phyloP scores from a whole-genome alignment of 345 rosid genomes.

The Acer negundo region DNA sequence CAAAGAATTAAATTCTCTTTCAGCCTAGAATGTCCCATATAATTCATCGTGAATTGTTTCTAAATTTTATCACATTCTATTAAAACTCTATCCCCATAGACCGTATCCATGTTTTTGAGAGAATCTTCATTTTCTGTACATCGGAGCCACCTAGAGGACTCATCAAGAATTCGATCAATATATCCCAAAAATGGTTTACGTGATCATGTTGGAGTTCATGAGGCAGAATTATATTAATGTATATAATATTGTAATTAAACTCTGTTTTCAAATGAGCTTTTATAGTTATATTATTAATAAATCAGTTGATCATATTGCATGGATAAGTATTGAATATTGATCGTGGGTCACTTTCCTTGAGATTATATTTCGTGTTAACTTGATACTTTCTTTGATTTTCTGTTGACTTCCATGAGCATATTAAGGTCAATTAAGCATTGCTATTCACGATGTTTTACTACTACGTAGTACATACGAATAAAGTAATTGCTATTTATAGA shows the following conservation, averaged over 20 bases:
- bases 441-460: background rate
- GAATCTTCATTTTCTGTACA: background rate
- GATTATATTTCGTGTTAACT: background rate
- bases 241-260: no score
- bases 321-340: background rate
- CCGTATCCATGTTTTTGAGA: background rate
- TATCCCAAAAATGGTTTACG: background rate
- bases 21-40: no score
- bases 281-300: no score
- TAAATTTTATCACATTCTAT: no score
- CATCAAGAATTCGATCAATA: background rate
- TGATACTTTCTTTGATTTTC: background rate
- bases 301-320: background rate
- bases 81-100: background rate
- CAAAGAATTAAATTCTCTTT: no score
- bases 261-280: no score
- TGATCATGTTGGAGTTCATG: background rate
- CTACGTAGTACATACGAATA: no score
- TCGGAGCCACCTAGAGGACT: background rate
- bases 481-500: no score
- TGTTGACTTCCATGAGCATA: no score
- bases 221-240: background rate
- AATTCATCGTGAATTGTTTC: no score
- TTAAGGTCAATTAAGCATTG: background rate
- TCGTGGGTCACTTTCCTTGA: background rate